Evolutionary conservation across 1,139 yeast genomes (phyloP), one percentile per base, ranked within the genome.

Genomic region (Candida sp.): DNA sequence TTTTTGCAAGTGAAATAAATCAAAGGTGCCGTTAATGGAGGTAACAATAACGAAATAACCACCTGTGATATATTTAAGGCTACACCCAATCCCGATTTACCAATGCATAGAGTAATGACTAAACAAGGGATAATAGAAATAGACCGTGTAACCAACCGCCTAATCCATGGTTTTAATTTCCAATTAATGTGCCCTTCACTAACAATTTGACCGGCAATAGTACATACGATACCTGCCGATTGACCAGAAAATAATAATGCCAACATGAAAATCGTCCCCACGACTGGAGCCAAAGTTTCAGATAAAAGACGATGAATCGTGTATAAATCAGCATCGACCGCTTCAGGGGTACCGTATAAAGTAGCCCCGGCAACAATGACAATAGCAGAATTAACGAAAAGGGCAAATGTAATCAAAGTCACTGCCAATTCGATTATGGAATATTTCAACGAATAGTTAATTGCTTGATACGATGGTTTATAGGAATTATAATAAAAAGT

Each of bases 161-260:
- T 74, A 39, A 82, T 57, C 95, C 95, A 87, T 5, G 96, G 95
- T 52, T 68, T 73, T 39, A 85, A 59, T 15, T 77, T 77, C 95
- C 95, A 87, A 47, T 81, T 77, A 37, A 87, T 75, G 57, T 86
- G 89, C 1, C 96, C 95, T 60, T 87, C 95, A 51, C 87, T 77
- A 4, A 87, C 90, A 54, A 87, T 84, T 60, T 87, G 95, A 7
- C 95, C 95, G 0, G 95, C 88, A 64, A 87, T 84, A 0, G 96
- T 87, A 59, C 95, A 87, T 2, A 87, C 91, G 46, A 87, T 82
- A 39, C 95, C 95, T 0, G 96, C 91, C 48, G 88, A 81, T 56
- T 85, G 88, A 7, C 95, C 96, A 46, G 88, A 81, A 52, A 83
- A 77, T 32, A 87, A 65, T 51, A 87, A 68, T 0, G 95, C 93